Evolutionary conservation across 768 basidiomycete genomes (phyloP), one percentile per base, ranked within the genome.

Genomic region (Grammothele lineata): DNA sequence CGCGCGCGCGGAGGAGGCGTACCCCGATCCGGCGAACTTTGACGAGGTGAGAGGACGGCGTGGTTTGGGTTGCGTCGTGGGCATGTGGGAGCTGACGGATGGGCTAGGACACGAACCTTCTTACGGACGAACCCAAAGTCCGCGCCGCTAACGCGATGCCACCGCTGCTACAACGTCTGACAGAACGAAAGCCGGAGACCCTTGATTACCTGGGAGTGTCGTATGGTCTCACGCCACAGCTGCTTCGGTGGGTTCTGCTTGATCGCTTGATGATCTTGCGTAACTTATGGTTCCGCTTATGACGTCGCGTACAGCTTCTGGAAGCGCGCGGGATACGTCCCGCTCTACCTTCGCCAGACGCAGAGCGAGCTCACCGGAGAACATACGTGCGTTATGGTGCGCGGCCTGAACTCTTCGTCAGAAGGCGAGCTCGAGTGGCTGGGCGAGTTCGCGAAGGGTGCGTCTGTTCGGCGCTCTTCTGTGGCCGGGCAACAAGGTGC

Each of bases 141-240:
- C 83, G 94, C 3, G 67, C 89, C 3, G 75, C 80, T 0, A 68
- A 75, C 5, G 76, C 80, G 33, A 96, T 98, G 91, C 94, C 94
- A 0, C 93, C 95, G 1, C 76, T 99, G 4, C 76, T 99, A 1
- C 92, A 94, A 58, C 81, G 92, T 3, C 75, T 98, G 4, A 81
- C 88, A 1, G 94, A 97, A 62, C 78, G 87, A 25, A 88, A 85
- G 64, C 95, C 95, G 0, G 93, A 97, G 61, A 73, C 68, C 24
- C 73, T 99, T 19, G 95, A 98, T 66, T 99, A 95, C 60, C 73
- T 99, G 5, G 95, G 96, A 37, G 95, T 97, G 3, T 95, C 92
- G 12, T 99, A 95, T 62, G 96, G 96, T 5, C 71, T 99, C 40
- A 97, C 94, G 0, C 77, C 89, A 5, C 84, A 80, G 53, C 73